These are phyloP conservation scores for Daldinia loculata DNA, from an alignment of 495 filamentous ascomycete species.

Conservation along the genomic window DNA sequence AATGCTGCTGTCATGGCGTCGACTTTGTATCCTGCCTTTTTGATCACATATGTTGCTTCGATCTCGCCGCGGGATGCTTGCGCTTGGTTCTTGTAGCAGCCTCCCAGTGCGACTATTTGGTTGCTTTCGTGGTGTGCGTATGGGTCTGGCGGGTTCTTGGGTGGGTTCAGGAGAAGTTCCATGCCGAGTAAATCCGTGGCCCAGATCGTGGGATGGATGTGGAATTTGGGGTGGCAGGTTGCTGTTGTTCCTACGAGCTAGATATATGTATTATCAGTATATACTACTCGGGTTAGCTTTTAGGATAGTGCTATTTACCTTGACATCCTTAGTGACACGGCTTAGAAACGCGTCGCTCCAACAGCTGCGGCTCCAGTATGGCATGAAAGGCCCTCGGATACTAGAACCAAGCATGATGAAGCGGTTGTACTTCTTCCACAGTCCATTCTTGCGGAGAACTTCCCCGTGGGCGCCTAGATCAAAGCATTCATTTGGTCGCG, in stretches of 20 bases:
- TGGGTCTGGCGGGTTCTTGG: conserved; percentile 5
- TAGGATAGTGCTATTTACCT: conserved; percentile 31
- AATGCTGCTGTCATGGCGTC: conserved; percentile 45
- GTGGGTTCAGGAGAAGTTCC: conserved; percentile 40
- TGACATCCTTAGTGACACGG: conserved; percentile 43
- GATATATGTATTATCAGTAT: not conserved
- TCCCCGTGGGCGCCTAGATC: conserved; percentile 44
- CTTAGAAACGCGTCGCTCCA: conserved; percentile 47
- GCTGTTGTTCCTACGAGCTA: conserved; percentile 48
- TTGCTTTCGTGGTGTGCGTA: not conserved
- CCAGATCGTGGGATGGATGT: conserved; percentile 51
- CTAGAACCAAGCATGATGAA: conserved; percentile 49
- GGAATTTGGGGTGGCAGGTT: conserved; percentile 43
- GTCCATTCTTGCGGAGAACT: conserved; percentile 37
- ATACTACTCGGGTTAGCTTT: not conserved
- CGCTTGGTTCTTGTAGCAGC: conserved; percentile 29
- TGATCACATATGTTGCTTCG: conserved; percentile 40
- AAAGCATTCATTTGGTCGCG: conserved; percentile 42
- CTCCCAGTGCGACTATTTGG: conserved; percentile 23
- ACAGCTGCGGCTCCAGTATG: conserved; percentile 42
- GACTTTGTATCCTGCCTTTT: conserved; percentile 45
- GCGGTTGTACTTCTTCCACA: conserved; percentile 45
- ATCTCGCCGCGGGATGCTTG: conserved; percentile 42
- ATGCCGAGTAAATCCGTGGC: conserved; percentile 49
- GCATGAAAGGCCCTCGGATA: conserved; percentile 50